Evolutionary conservation across 257 asterid species (phyloP), one percentile per base, ranked within the genome.

Genomic region (Hygrophila difformis): DNA sequence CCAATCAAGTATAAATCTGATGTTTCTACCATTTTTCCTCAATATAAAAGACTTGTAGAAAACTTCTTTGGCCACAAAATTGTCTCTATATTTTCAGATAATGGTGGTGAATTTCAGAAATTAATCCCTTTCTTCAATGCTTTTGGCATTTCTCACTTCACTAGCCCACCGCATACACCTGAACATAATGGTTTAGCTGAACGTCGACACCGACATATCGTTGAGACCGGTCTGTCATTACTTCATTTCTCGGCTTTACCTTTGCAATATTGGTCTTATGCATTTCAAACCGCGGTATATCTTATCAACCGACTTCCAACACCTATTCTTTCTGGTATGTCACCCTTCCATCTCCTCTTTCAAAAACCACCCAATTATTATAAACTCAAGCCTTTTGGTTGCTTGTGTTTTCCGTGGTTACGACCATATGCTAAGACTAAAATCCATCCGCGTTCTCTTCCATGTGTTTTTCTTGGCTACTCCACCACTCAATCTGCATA

Each of bases 141-240:
- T 53, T 12, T 50, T n/a, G 49, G 59, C 12, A 62, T 62, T 8
- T 7, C 49, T 0, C 63, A 49, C 14, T 36, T 48, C 41, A 49
- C 69, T 14, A 29, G 58, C 1, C 39, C 66, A 0, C 58, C 63
- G 0, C 64, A 62, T 13, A 49, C 63, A 6, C 48, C 53, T 0
- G 49, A 62, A 15, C 57, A 59, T 17, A 58, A 58, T 48, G 52
- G 63, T 6, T 26, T n/a, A 47, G 50, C 45, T 0, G 52, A 49
- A 18, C 29, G 28, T 0, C 51, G 64, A 1, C 64, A 58, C 19
- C 18, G 26, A 0, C 44, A 59, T n/a, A 59, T 48, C 13, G 19
- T 39, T 1, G 52, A 59, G 39, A 59, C 44, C 0, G 19, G 51
- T 1, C 12, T 45, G 1, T 2, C 56, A 0, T 49, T 52, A 8